These are phyloP conservation scores for Adansonia madagascariensis DNA, from an alignment of 441 rosid species.

Conservation along the genomic window DNA sequence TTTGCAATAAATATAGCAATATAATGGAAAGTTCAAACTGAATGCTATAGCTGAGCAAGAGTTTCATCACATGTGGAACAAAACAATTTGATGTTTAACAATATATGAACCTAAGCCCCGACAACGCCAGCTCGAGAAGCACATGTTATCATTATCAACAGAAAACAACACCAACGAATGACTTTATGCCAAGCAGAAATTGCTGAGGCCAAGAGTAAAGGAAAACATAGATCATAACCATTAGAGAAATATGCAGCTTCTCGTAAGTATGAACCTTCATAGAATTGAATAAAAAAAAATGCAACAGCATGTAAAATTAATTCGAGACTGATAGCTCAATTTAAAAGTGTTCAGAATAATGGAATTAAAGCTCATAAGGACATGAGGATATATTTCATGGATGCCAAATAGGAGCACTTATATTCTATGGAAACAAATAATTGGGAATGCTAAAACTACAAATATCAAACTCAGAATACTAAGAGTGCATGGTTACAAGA, in stretches of 20 bases:
- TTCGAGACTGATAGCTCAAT: not conserved
- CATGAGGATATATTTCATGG: not conserved
- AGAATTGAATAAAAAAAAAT: not conserved
- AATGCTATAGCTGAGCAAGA: not conserved
- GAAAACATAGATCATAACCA: not conserved
- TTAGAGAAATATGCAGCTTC: not conserved
- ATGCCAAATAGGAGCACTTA: not conserved
- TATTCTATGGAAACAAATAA: conserved; percentile 8
- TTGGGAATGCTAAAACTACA: not conserved
- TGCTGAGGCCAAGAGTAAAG: not conserved
- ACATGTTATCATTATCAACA: not conserved
- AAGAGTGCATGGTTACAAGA: not conserved
- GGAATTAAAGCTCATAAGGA: not conserved
- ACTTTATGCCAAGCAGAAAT: conserved; percentile 4
- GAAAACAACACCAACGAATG: not conserved
- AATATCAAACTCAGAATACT: not conserved
- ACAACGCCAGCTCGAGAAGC: not conserved
- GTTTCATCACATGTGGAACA: not conserved
- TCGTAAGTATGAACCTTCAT: not conserved
- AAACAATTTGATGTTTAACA: not conserved
- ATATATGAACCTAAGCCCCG: not conserved
- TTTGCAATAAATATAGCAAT: not conserved
- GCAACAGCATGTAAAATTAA: not conserved
- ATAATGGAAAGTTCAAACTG: not conserved
- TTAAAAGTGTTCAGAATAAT: not conserved